Evolutionary conservation across 352 stramenopile species (phyloP).

Genomic region (Globisporangium ultimum): DNA sequence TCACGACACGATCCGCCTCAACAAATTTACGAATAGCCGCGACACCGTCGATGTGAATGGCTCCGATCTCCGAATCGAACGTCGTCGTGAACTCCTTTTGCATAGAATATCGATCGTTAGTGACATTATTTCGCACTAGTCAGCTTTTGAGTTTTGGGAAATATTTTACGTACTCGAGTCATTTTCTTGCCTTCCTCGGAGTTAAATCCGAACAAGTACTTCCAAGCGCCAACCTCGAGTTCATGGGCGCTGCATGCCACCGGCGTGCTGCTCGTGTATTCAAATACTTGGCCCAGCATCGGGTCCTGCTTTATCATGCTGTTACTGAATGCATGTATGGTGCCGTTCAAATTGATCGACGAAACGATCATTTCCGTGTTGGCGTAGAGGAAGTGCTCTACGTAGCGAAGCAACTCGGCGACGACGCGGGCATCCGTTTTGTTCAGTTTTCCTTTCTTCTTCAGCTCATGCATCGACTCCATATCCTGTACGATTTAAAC

Average conservation of each 20-base stretch:
- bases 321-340: background rate
- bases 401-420: background rate
- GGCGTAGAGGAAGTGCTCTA: background rate
- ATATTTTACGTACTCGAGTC: too few species aligned
- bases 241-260: background rate
- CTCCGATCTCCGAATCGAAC: background rate
- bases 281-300: background rate
- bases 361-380: background rate
- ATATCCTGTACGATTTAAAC: too few species aligned
- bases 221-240: background rate
- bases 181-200: background rate
- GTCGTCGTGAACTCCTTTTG: background rate
- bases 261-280: constrained; percentile 1
- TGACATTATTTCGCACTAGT: too few species aligned
- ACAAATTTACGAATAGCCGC: background rate
- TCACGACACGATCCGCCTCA: background rate
- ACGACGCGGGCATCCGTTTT: background rate
- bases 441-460: background rate
- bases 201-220: background rate
- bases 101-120: too few species aligned
- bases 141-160: too few species aligned
- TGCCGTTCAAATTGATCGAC: background rate
- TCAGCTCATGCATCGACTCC: too few species aligned
- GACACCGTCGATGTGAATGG: background rate
- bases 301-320: background rate